Evolutionary conservation across 2,329 filamentous ascomycete species (phyloP).

Genomic region (Neonectria ditissima): DNA sequence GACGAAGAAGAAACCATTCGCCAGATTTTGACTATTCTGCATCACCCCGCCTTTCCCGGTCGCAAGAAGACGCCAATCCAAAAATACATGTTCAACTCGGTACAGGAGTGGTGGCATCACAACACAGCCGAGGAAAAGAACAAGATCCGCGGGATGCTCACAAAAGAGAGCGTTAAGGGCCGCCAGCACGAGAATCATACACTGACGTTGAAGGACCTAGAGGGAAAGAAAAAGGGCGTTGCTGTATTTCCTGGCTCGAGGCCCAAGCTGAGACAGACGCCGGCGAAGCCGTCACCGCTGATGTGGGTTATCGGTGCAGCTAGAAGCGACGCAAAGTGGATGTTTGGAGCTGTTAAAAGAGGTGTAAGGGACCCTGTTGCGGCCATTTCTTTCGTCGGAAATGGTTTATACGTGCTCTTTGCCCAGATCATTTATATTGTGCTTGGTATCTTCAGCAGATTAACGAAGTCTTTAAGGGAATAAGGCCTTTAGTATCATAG

Average conservation of each 20-base stretch:
- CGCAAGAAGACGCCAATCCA: conserved; percentile 77
- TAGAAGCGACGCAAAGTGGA: conserved; percentile 36
- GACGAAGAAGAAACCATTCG: conserved; percentile 80
- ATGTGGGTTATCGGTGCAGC: conserved; percentile 37
- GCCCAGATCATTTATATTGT: no score
- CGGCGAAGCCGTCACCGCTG: conserved; percentile 38
- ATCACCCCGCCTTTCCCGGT: conserved; percentile 84
- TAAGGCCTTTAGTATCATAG: no score
- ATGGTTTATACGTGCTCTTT: no score
- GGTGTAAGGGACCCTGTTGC: conserved; percentile 29
- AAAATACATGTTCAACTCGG: conserved; percentile 82
- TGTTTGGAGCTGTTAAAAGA: conserved; percentile 31
- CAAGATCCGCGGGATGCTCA: conserved; percentile 40
- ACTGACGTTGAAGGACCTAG: conserved; percentile 41
- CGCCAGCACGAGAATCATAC: conserved; percentile 46
- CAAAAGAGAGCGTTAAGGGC: conserved; percentile 42
- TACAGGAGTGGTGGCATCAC: conserved; percentile 79
- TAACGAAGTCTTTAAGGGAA: no score
- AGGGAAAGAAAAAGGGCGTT: conserved; percentile 40
- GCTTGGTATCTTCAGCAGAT: no score
- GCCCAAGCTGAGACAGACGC: conserved; percentile 38
- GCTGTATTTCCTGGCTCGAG: conserved; percentile 44
- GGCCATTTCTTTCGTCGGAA: no score
- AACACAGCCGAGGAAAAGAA: conserved; percentile 37
- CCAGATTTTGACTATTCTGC: conserved; percentile 82